Percentiles rank a stretch among this genome's conserved stretches.
These are phyloP conservation scores for Phytophthora kernoviae DNA, from an alignment of 352 stramenopile genomes.

Conservation along the genomic window DNA sequence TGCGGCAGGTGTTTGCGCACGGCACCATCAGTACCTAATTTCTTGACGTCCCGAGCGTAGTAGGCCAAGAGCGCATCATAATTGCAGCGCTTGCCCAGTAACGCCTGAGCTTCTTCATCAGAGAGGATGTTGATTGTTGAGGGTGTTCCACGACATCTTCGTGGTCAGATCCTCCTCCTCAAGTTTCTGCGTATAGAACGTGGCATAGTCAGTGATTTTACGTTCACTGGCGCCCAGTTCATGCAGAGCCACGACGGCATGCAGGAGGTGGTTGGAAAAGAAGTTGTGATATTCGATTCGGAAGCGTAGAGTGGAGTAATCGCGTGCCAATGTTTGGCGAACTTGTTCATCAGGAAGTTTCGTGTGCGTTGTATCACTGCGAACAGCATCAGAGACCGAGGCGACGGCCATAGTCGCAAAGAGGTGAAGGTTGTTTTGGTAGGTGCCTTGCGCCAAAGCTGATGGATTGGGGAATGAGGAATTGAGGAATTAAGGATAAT, in stretches of 20 bases:
- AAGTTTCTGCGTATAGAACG: conserved; percentile 37
- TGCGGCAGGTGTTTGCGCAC: conserved; percentile 37
- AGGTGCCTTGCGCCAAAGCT: neutral
- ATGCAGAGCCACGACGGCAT: conserved; percentile 43
- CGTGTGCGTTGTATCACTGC: neutral
- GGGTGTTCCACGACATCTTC: conserved; percentile 24
- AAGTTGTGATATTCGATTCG: conserved; percentile 46
- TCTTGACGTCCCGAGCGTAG: conserved; percentile 36
- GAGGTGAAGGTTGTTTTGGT: neutral
- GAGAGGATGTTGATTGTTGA: conserved; percentile 13
- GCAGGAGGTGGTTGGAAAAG: conserved; percentile 50
- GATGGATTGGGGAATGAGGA: conserved; percentile 23
- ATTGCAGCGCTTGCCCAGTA: conserved; percentile 30
- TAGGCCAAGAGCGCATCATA: conserved; percentile 37
- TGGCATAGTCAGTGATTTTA: conserved; percentile 35
- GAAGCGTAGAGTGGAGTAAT: conserved; percentile 43
- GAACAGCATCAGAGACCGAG: too few species aligned
- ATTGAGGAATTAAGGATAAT: too few species aligned
- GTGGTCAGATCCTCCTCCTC: conserved; percentile 30
- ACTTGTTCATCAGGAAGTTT: conserved; percentile 32
- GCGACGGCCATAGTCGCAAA: conserved; percentile 2
- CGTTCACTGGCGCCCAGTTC: conserved; percentile 37
- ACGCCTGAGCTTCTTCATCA: conserved; percentile 17
- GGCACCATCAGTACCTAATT: conserved; percentile 29
- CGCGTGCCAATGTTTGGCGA: conserved; percentile 23